phyloP scores from a whole-genome alignment of 306 rosid genomes.

The Quercus engelmannii region DNA sequence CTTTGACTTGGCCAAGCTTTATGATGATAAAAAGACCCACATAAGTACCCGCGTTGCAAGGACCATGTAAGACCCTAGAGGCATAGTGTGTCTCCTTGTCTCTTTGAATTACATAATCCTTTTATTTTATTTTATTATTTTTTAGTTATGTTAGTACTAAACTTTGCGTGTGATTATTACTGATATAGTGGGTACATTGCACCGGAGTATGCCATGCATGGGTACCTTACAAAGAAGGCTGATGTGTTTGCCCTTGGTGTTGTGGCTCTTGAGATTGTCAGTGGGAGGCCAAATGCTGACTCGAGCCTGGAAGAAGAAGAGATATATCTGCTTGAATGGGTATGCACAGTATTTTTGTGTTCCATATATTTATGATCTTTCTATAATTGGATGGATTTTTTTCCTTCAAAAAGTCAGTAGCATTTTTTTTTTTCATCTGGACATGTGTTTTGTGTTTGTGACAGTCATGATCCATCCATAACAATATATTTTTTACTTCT shows the following conservation, averaged over 20 bases:
- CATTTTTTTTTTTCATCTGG: background rate
- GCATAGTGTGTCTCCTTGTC: background rate
- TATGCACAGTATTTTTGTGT: conserved; percentile 24
- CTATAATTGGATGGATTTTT: background rate
- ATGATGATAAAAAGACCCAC: conserved; percentile 71
- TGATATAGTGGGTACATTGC: conserved; percentile 79
- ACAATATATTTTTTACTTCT: too few species aligned
- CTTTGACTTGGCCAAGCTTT: conserved; percentile 80
- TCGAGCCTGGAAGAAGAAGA: conserved; percentile 54
- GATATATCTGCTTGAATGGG: conserved; percentile 79
- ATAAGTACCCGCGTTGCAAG: conserved; percentile 83
- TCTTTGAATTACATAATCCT: conserved; percentile 3
- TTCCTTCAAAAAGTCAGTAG: background rate
- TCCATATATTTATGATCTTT: background rate
- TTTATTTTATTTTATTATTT: background rate
- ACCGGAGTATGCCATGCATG: conserved; percentile 89
- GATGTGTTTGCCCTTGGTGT: conserved; percentile 87
- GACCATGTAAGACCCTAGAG: conserved; percentile 55
- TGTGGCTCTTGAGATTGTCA: conserved; percentile 66
- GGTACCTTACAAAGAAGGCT: conserved; percentile 86
- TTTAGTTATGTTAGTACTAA: background rate
- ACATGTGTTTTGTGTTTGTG: background rate
- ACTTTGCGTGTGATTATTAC: background rate
- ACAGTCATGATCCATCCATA: background rate
- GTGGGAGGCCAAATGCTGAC: conserved; percentile 75